Percentiles rank a stretch among this genome's conserved stretches.
phyloP scores from a whole-genome alignment of 805 yeast species.

The Sungouiella thailandica region DNA sequence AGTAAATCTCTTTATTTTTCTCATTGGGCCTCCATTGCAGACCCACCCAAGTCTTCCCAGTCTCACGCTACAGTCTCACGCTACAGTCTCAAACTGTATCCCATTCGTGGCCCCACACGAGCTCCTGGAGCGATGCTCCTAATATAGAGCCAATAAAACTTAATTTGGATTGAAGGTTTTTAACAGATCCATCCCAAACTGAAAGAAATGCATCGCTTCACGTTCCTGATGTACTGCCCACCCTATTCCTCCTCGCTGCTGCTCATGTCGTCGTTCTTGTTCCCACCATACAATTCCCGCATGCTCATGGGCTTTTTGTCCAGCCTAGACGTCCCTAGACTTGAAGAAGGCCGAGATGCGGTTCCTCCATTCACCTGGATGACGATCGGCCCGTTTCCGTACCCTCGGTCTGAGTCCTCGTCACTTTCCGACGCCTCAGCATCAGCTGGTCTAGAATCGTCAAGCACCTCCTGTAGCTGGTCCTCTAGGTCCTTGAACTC shows the following conservation, averaged over 20 bases:
- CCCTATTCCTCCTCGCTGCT: constrained; percentile 33
- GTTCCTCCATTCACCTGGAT: constrained; percentile 23
- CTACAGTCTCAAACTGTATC: too few relatives aligned
- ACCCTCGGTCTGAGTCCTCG: constrained; percentile 22
- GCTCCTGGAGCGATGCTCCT: too few relatives aligned
- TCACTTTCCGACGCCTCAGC: constrained; percentile 15
- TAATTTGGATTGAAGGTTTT: too few relatives aligned
- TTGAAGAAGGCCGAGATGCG: constrained; percentile 2
- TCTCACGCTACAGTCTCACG: too few relatives aligned
- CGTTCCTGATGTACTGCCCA: too few relatives aligned
- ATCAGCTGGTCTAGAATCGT: constrained; percentile 14
- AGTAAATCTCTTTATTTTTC: too few relatives aligned
- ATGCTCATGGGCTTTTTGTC: constrained; percentile 34
- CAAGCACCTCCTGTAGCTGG: constrained; percentile 38
- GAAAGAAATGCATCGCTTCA: too few relatives aligned
- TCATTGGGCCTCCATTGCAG: too few relatives aligned
- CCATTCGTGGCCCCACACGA: too few relatives aligned
- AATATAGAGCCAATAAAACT: too few relatives aligned
- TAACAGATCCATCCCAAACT: too few relatives aligned
- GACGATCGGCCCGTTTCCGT: constrained; percentile 19
- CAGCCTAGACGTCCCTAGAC: constrained; percentile 2
- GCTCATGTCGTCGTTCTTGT: constrained; percentile 19
- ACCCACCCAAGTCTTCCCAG: too few relatives aligned
- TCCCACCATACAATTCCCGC: constrained; percentile 32
- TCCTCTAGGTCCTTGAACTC: constrained; percentile 41